A percentile compares a stretch with the other conserved stretches of the same genome.
Evolutionary conservation across 2,329 filamentous ascomycete species (phyloP).

Genomic region (Pseudonectria buxi): DNA sequence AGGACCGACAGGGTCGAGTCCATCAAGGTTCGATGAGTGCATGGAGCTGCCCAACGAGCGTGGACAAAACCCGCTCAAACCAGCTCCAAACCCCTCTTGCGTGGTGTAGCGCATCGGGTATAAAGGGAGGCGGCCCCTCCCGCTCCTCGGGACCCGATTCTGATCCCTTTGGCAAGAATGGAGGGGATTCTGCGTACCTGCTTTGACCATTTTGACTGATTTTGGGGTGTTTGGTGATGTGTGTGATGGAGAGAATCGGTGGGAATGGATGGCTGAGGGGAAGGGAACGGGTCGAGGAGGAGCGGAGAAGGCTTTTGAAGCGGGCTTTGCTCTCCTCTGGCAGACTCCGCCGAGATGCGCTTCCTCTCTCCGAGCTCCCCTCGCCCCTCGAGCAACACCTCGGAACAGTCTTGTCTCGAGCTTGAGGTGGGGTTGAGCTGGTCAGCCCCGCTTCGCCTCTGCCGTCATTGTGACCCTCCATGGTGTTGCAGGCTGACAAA

Average conservation of each 20-base stretch:
- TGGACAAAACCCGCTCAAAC: conserved; percentile 53
- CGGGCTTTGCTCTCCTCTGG: no score
- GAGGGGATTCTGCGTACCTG: conserved; percentile 57
- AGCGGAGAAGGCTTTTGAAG: conserved; percentile 11
- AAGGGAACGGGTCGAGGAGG: conserved; percentile 14
- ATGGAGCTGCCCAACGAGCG: conserved; percentile 20
- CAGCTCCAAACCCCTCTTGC: conserved; percentile 35
- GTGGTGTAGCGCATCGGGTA: conserved; percentile 11
- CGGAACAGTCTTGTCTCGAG: no score
- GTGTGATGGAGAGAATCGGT: conserved; percentile 9
- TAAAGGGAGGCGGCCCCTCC: conserved; percentile 19
- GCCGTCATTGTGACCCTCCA: conserved; percentile 18
- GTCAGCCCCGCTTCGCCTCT: conserved; percentile 18
- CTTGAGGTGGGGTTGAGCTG: no score
- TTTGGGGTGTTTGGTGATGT: conserved; percentile 19
- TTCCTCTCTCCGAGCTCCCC: no score
- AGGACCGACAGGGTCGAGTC: conserved; percentile 18
- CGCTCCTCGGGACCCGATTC: neutral
- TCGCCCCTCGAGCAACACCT: no score
- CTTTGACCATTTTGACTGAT: conserved; percentile 93
- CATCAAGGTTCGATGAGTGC: conserved; percentile 37
- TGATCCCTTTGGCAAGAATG: neutral
- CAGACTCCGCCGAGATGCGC: no score
- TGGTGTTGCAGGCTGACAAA: conserved; percentile 14
- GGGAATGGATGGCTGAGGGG: conserved; percentile 13